Percentiles rank a stretch among this genome's conserved stretches.
phyloP scores from a whole-genome alignment of 176 grass and related monocot genomes.

The Oryza meyeriana region DNA sequence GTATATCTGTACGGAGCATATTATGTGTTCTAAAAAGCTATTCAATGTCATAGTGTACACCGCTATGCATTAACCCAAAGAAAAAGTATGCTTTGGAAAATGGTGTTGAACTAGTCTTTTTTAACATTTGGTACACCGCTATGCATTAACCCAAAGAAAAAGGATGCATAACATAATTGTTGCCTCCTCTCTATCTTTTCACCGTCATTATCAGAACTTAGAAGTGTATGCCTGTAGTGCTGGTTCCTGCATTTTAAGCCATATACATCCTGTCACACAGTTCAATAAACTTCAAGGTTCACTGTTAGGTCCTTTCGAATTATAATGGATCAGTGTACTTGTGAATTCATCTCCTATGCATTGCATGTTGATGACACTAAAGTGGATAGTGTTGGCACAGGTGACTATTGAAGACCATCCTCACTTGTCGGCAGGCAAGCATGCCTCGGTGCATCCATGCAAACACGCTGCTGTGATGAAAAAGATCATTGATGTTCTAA shows the following conservation, averaged over 20 bases:
- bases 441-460: conserved; percentile 91
- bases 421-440: conserved; percentile 77
- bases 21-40: not conserved
- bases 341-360: not conserved
- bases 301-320: not conserved
- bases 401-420: conserved; percentile 99
- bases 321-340: not conserved
- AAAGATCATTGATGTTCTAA: conserved; percentile 92
- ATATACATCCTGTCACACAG: not conserved
- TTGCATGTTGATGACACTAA: not conserved
- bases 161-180: not conserved
- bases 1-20: not conserved
- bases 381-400: conserved; percentile 31
- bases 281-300: conserved; percentile 10
- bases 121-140: no score
- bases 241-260: not conserved
- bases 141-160: no score
- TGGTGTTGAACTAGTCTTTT: not conserved
- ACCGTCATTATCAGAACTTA: not conserved
- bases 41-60: not conserved
- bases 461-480: conserved; percentile 95
- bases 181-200: not conserved
- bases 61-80: not conserved
- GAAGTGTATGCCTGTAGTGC: not conserved
- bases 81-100: not conserved